These are phyloP conservation scores for Tympanopsis confertula DNA, from an alignment of 2,329 filamentous ascomycete species.

Conservation along the genomic window DNA sequence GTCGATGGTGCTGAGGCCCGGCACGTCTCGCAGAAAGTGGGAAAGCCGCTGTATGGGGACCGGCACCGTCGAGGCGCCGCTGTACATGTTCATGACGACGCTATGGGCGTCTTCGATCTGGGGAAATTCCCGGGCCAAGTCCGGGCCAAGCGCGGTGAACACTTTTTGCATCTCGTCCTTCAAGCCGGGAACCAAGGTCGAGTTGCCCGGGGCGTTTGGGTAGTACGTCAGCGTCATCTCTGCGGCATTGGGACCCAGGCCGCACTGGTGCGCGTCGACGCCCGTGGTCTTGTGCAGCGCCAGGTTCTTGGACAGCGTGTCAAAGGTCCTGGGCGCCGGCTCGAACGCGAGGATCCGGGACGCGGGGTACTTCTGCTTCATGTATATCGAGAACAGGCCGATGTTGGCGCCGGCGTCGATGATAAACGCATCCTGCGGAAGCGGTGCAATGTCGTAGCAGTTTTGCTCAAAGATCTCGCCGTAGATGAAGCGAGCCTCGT, in stretches of 20 bases:
- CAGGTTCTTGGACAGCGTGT: slow-evolving; percentile 8
- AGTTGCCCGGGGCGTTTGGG: slow-evolving; percentile 10
- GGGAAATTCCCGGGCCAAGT: too few relatives aligned
- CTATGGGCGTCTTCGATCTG: slow-evolving; percentile 12
- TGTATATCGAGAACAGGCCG: slow-evolving; percentile 12
- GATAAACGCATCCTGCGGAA: slow-evolving; percentile 7
- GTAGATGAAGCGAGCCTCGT: slow-evolving; percentile 10
- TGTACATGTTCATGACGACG: slow-evolving; percentile 4
- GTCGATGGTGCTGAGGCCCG: slow-evolving; percentile 8
- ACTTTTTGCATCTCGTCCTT: slow-evolving; percentile 5
- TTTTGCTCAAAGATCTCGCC: slow-evolving; percentile 10
- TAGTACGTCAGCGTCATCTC: slow-evolving; percentile 7
- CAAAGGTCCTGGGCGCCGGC: slow-evolving; percentile 9
- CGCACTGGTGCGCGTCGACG: slow-evolving; percentile 6
- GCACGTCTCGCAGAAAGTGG: slow-evolving; percentile 5
- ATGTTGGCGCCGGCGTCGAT: slow-evolving; percentile 14
- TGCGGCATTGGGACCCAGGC: slow-evolving; percentile 3
- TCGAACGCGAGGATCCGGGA: slow-evolving; percentile 13
- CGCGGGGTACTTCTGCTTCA: slow-evolving; percentile 10
- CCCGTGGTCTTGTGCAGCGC: slow-evolving; percentile 5
- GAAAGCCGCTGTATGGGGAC: slow-evolving; percentile 9
- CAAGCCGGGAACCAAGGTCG: slow-evolving; percentile 8
- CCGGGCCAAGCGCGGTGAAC: background rate
- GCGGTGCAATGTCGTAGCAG: slow-evolving; percentile 8
- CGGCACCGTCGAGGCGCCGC: slow-evolving; percentile 3